Conservation (phyloP, 352 stramenopile species). For the Aphanomyces invadans region DNA sequence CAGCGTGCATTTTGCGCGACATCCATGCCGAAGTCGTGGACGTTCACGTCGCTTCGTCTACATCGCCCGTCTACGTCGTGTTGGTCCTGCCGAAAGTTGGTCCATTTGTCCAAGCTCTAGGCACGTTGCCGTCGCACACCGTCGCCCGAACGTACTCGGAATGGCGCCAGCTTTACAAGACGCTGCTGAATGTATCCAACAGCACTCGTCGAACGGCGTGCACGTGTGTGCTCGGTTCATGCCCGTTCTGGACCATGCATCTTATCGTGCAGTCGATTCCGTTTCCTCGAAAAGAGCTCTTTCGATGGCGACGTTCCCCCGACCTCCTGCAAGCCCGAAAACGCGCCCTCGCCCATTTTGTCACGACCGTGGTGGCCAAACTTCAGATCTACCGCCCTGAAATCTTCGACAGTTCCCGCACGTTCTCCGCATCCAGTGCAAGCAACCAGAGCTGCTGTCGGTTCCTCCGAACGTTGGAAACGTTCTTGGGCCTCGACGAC, state of each 20-base stretch:
- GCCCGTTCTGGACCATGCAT: slow-evolving; percentile 53
- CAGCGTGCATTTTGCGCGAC: slow-evolving; percentile 33
- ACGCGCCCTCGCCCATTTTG: slow-evolving; percentile 29
- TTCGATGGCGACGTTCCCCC: slow-evolving; percentile 35
- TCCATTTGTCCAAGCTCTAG: slow-evolving; percentile 14
- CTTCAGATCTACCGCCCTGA: slow-evolving; percentile 31
- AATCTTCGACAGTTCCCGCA: slow-evolving; percentile 29
- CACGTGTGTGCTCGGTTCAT: slow-evolving; percentile 42
- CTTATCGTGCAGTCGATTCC: slow-evolving; percentile 35
- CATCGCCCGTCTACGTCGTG: slow-evolving; percentile 46
- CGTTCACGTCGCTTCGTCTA: slow-evolving; percentile 27
- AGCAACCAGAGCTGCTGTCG: neutral
- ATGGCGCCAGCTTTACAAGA: slow-evolving; percentile 40
- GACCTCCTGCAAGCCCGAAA: slow-evolving; percentile 31
- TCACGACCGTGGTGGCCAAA: slow-evolving; percentile 30
- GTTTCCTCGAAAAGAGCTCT: slow-evolving; percentile 46
- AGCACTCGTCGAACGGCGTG: slow-evolving; percentile 36
- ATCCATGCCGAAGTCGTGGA: slow-evolving; percentile 42
- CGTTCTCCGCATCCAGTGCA: neutral
- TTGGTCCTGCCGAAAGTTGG: slow-evolving; percentile 29
- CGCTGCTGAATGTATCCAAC: slow-evolving; percentile 38
- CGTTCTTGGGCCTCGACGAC: slow-evolving; percentile 35
- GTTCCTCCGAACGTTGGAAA: slow-evolving; percentile 29
- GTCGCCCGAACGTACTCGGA: slow-evolving; percentile 46
- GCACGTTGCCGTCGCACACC: slow-evolving; percentile 29